These are phyloP conservation scores for Zalerion maritima DNA, from an alignment of 495 filamentous ascomycete genomes.

Conservation along the genomic window DNA sequence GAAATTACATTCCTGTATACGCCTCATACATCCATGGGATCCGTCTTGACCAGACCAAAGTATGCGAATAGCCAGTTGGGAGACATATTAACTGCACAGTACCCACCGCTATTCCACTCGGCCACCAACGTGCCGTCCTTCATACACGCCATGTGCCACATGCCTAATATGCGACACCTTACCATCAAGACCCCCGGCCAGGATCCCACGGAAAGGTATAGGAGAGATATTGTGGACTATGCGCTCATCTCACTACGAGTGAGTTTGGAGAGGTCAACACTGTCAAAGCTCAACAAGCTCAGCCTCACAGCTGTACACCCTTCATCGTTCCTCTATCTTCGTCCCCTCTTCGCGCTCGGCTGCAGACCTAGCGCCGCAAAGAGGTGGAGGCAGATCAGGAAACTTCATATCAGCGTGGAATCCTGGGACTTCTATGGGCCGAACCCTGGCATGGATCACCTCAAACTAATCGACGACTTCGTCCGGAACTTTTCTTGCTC, in stretches of 20 bases:
- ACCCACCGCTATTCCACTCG: conserved; percentile 68
- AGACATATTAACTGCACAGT: conserved; percentile 65
- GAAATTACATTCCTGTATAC: conserved; percentile 62
- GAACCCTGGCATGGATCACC: conserved; percentile 45
- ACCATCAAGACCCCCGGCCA: conserved; percentile 59
- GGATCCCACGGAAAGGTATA: conserved; percentile 46
- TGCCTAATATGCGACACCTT: conserved; percentile 52
- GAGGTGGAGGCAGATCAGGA: conserved; percentile 58
- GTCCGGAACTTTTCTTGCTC: conserved; percentile 46
- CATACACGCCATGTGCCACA: conserved; percentile 47
- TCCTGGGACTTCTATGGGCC: conserved; percentile 41
- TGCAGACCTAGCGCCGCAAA: conserved; percentile 43
- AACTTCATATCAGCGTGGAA: conserved; percentile 53
- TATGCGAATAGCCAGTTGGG: conserved; percentile 47
- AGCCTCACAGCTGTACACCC: conserved; percentile 55
- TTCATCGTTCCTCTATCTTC: conserved; percentile 54
- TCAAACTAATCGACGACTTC: conserved; percentile 62
- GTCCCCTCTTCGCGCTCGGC: conserved; percentile 49
- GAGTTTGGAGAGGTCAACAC: conserved; percentile 50
- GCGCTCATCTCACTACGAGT: conserved; percentile 68
- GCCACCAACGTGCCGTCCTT: conserved; percentile 72
- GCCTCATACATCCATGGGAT: conserved; percentile 42
- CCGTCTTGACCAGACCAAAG: conserved; percentile 37
- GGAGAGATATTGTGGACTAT: conserved; percentile 65
- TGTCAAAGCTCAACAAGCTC: conserved; percentile 44